Conservation (phyloP, 768 basidiomycete species). For the Suillus ampliporus region DNA sequence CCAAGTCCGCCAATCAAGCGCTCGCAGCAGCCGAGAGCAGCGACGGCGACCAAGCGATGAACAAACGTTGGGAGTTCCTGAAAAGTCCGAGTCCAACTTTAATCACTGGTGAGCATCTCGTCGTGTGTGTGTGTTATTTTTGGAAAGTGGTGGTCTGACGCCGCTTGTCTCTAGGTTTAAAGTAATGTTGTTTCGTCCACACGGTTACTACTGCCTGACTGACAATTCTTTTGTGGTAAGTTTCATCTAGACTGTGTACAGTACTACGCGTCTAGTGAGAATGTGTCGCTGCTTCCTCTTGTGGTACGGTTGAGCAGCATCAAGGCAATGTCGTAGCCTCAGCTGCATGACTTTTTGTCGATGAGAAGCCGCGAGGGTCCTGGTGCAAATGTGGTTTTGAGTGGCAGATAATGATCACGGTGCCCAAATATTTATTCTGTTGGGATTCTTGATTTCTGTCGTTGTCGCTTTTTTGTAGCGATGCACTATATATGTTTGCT, state of each 20-base stretch:
- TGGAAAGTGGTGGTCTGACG: not conserved
- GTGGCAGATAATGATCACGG: not conserved
- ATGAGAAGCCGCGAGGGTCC: not conserved
- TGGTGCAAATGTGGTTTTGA: not conserved
- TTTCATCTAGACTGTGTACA: slow-evolving; percentile 82
- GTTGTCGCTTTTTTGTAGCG: not conserved
- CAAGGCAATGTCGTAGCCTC: slow-evolving; percentile 36
- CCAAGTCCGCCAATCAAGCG: slow-evolving; percentile 79
- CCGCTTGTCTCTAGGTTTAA: slow-evolving; percentile 56
- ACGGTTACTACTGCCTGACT: not conserved
- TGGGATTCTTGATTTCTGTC: not conserved
- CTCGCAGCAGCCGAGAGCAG: slow-evolving; percentile 64
- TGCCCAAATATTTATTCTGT: not conserved
- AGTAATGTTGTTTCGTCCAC: slow-evolving; percentile 31
- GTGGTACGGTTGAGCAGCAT: slow-evolving; percentile 74
- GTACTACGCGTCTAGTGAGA: slow-evolving; percentile 93
- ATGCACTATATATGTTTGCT: not conserved
- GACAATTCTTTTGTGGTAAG: slow-evolving; percentile 30
- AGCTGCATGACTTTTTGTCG: not conserved
- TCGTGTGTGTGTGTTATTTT: slow-evolving; percentile 7
- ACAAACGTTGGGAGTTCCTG: slow-evolving; percentile 88
- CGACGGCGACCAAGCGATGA: slow-evolving; percentile 68
- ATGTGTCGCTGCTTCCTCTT: slow-evolving; percentile 85
- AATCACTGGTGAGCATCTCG: slow-evolving; percentile 75
- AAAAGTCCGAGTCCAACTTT: slow-evolving; percentile 93